Percentiles rank a stretch among this genome's conserved stretches.
Evolutionary conservation across 768 basidiomycete genomes (phyloP).

Genomic region (Rhodocollybia butyracea): DNA sequence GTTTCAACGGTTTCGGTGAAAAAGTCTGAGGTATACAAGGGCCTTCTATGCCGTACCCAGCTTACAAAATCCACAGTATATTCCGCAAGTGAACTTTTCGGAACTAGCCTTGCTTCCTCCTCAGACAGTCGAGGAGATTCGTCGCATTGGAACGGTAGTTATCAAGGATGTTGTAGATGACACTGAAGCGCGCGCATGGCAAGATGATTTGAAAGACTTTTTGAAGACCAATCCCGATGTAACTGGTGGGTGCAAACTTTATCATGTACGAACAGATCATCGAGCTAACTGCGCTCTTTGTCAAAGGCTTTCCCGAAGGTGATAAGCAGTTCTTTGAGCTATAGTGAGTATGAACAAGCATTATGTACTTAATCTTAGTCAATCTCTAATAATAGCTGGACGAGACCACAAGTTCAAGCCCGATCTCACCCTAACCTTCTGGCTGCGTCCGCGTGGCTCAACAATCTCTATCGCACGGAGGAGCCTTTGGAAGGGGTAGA

Average conservation of each 20-base stretch:
- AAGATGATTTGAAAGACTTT: slow-evolving; percentile 51
- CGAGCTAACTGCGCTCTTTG: not conserved
- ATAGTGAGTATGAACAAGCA: slow-evolving; percentile 38
- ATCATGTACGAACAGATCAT: not conserved
- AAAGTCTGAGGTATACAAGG: slow-evolving; percentile 45
- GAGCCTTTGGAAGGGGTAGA: slow-evolving; percentile 41
- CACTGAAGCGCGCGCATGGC: slow-evolving; percentile 56
- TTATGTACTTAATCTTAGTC: not conserved
- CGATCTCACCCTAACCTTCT: slow-evolving; percentile 55
- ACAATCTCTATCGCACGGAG: slow-evolving; percentile 36
- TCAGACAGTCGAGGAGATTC: slow-evolving; percentile 49
- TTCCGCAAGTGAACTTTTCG: slow-evolving; percentile 60
- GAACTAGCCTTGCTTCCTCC: slow-evolving; percentile 45
- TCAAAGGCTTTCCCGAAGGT: slow-evolving; percentile 43
- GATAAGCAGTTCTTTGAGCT: slow-evolving; percentile 74
- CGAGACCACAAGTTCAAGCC: slow-evolving; percentile 47
- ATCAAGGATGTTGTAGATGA: slow-evolving; percentile 60
- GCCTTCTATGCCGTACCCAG: not conserved
- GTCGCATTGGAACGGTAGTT: slow-evolving; percentile 56
- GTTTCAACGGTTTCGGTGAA: slow-evolving; percentile 41
- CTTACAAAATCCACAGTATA: slow-evolving; percentile 34
- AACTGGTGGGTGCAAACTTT: slow-evolving; percentile 36
- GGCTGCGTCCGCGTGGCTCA: slow-evolving; percentile 44
- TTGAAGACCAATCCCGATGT: slow-evolving; percentile 53
- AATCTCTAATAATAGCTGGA: slow-evolving; percentile 16